Evolutionary conservation across 805 yeast species (phyloP).

Genomic region (Kregervanrija pseudodelftensis): DNA sequence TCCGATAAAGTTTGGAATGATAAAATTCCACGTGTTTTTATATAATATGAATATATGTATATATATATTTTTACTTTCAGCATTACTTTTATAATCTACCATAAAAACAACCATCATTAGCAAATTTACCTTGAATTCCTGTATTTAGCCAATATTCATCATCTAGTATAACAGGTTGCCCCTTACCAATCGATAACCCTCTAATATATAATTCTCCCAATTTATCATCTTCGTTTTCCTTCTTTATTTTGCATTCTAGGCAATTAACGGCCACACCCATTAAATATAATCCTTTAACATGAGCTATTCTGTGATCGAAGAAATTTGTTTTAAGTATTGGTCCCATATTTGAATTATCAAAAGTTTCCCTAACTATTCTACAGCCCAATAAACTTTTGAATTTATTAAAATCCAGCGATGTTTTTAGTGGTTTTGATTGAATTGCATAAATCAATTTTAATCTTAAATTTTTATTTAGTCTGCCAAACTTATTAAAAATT

Average conservation of each 20-base stretch:
- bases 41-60: slow-evolving; percentile 11
- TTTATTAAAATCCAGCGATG: slow-evolving; percentile 25
- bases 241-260: slow-evolving; percentile 49
- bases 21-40: slow-evolving; percentile 28
- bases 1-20: slow-evolving; percentile 30
- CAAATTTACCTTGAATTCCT: slow-evolving; percentile 52
- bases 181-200: slow-evolving; percentile 61
- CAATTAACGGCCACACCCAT: slow-evolving; percentile 56
- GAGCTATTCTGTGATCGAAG: slow-evolving; percentile 52
- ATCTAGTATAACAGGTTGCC: slow-evolving; percentile 21
- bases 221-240: slow-evolving; percentile 27
- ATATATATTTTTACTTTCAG: not conserved
- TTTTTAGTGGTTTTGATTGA: slow-evolving; percentile 11
- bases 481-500: slow-evolving; percentile 34
- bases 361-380: slow-evolving; percentile 46
- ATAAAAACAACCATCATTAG: slow-evolving; percentile 68
- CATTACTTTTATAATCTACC: slow-evolving; percentile 9
- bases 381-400: slow-evolving; percentile 40
- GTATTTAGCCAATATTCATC: slow-evolving; percentile 44
- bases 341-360: slow-evolving; percentile 42
- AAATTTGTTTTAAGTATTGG: slow-evolving; percentile 53
- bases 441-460: slow-evolving; percentile 37
- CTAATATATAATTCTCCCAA: slow-evolving; percentile 49
- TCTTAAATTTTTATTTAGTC: slow-evolving; percentile 13
- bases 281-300: slow-evolving; percentile 25